These are phyloP conservation scores for Talaromyces piceae DNA, from an alignment of 2,329 filamentous ascomycete genomes.

Conservation along the genomic window DNA sequence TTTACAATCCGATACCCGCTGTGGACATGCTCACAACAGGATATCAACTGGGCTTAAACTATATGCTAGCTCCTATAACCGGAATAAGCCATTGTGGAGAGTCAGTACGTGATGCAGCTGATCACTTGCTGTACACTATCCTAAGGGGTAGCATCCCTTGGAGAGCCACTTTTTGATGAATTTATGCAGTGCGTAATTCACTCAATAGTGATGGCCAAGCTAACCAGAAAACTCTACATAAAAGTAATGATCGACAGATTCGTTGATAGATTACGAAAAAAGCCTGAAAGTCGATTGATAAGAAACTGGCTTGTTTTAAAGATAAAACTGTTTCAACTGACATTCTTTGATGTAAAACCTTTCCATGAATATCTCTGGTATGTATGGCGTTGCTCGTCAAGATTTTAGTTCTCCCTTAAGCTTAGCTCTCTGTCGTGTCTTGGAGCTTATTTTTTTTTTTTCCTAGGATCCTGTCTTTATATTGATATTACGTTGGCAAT, in stretches of 20 bases:
- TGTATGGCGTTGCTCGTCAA: neutral
- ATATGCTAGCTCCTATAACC: neutral
- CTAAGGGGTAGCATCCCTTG: neutral
- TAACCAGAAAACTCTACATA: neutral
- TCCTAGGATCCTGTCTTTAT: neutral
- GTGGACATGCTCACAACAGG: neutral
- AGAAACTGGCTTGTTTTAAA: neutral
- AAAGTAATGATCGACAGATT: neutral
- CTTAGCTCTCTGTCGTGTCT: neutral
- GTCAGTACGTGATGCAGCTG: neutral
- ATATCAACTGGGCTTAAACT: neutral
- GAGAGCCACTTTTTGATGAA: neutral
- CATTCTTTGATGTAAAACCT: neutral
- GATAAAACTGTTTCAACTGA: neutral
- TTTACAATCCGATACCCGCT: neutral
- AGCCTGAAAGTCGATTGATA: neutral
- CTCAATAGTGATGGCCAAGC: neutral
- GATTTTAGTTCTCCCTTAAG: neutral
- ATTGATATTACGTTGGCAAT: neutral
- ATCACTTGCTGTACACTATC: neutral
- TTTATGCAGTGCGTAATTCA: neutral
- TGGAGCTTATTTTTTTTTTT: neutral
- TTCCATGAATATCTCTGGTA: neutral
- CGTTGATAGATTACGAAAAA: neutral
- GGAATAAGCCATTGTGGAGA: neutral